phyloP scores from a whole-genome alignment of 805 yeast genomes.

The Cyberlindnera japonica region DNA sequence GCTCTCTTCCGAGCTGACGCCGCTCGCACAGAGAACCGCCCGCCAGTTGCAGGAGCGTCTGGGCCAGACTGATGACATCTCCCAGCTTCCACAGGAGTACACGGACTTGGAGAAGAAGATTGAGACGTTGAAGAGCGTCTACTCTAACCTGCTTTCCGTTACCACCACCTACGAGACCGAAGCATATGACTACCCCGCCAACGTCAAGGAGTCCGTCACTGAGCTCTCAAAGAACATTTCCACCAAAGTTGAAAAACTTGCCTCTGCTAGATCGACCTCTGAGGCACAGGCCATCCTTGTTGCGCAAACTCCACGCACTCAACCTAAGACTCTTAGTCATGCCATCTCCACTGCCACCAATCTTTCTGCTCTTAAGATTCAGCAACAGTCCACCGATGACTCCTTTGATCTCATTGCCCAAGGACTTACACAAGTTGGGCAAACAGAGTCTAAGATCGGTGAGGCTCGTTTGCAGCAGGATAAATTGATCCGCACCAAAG shows the following conservation, averaged over 20 bases:
- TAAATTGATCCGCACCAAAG: constrained; percentile 61
- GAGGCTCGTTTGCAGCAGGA: constrained; percentile 83
- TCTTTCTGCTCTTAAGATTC: constrained; percentile 32
- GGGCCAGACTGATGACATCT: constrained; percentile 77
- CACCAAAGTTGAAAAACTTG: constrained; percentile 59
- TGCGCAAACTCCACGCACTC: constrained; percentile 43
- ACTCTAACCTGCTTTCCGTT: constrained; percentile 52
- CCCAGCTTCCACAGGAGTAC: constrained; percentile 82
- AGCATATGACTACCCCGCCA: constrained; percentile 80
- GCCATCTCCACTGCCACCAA: constrained; percentile 77
- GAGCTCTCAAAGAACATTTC: constrained; percentile 67
- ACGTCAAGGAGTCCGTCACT: constrained; percentile 65
- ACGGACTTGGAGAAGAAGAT: constrained; percentile 67
- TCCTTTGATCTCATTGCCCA: constrained; percentile 51
- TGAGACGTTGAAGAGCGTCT: constrained; percentile 68
- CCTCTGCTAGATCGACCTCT: constrained; percentile 71
- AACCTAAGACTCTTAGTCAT: constrained; percentile 79
- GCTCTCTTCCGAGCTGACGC: constrained; percentile 55
- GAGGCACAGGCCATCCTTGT: constrained; percentile 77
- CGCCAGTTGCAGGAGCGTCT: constrained; percentile 75
- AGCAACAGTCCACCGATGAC: constrained; percentile 33
- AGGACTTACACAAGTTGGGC: constrained; percentile 63
- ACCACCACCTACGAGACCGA: constrained; percentile 63
- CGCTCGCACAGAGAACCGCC: constrained; percentile 77
- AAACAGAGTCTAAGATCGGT: constrained; percentile 70